Evolutionary conservation across 768 basidiomycete genomes (phyloP).

Genomic region (Mrakia frigida): DNA sequence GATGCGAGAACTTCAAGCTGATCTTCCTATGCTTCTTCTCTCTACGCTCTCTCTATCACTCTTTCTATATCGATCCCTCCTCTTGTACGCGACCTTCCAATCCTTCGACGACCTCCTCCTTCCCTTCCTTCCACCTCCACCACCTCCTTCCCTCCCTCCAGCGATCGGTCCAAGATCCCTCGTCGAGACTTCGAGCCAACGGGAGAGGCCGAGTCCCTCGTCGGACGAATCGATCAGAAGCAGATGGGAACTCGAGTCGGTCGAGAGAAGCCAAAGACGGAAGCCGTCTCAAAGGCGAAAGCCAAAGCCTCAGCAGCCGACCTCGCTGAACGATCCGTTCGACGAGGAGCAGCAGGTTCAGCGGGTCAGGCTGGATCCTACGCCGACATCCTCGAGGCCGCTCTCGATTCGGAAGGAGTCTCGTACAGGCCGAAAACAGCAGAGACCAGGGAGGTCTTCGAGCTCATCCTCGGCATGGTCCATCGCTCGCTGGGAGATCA

Average conservation of each 20-base stretch:
- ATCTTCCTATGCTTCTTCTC: neutral
- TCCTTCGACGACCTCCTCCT: neutral
- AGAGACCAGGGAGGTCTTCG: conserved; percentile 91
- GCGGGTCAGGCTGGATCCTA: conserved; percentile 56
- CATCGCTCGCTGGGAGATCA: conserved; percentile 85
- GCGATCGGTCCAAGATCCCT: conserved; percentile 31
- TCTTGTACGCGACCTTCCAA: neutral
- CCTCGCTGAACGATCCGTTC: conserved; percentile 51
- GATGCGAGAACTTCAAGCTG: neutral
- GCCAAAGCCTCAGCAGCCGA: conserved; percentile 44
- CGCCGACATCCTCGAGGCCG: conserved; percentile 87
- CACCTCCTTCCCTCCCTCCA: neutral
- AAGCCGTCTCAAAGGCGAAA: conserved; percentile 22
- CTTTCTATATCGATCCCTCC: neutral
- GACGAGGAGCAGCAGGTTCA: conserved; percentile 57
- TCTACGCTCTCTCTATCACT: neutral
- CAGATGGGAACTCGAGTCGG: conserved; percentile 92
- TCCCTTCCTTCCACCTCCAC: neutral
- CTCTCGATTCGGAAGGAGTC: conserved; percentile 86
- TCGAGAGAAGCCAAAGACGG: conserved; percentile 58
- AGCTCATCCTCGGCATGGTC: conserved; percentile 76
- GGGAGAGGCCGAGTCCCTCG: conserved; percentile 88
- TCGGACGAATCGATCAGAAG: conserved; percentile 77
- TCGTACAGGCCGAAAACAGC: conserved; percentile 87
- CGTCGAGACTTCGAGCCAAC: conserved; percentile 85